Evolutionary conservation across 257 asterid species (phyloP), one percentile per base, ranked within the genome.

Genomic region (Paulownia fortunei): DNA sequence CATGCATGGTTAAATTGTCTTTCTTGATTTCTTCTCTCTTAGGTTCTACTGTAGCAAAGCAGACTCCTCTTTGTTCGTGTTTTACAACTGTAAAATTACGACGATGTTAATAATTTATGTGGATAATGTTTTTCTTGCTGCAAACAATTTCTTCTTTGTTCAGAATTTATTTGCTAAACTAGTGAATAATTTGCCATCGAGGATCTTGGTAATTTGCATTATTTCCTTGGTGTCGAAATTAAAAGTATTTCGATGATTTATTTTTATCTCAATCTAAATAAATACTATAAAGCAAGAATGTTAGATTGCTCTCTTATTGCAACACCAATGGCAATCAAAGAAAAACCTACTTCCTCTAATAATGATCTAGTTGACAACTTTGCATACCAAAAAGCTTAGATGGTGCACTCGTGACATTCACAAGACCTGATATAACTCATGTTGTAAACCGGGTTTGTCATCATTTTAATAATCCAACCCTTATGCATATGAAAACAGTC

Each of bases 1-100:
- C 15, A n/a, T 12, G 63, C 67, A 7, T 72, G 54, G 77, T 72
- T 72, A 19, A 39, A 56, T 23, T 21, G 67, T 5, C 19, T 47
- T 16, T 47, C 54, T 2, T n/a, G 5, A 47, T 47, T 47, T 47
- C 54, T 47, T 2, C n/a, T 9, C 10, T 11, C 54, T 9, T 12
- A n/a, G 54, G 0, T 47, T 47, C 9, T 46, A 46, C n/a, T 47
- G 54, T 46, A 46, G 54, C 54, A 46, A 46, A 15, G 54, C 54
- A 0, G 15, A 47, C 18, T 12, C 55, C 0, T 72, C 55, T 3
- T 10, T 55, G 2, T 72, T 72, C 6, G 11, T 54, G 1, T 13
- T 7, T 21, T 55, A 15, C 2, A 15, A 23, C 0, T 11, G 0
- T 16, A 5, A 12, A 0, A 47, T 47, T 47, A 47, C n/a, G 3